phyloP scores from a whole-genome alignment of 1,284 basidiomycete genomes.

The Apiotrichum montevideense region DNA sequence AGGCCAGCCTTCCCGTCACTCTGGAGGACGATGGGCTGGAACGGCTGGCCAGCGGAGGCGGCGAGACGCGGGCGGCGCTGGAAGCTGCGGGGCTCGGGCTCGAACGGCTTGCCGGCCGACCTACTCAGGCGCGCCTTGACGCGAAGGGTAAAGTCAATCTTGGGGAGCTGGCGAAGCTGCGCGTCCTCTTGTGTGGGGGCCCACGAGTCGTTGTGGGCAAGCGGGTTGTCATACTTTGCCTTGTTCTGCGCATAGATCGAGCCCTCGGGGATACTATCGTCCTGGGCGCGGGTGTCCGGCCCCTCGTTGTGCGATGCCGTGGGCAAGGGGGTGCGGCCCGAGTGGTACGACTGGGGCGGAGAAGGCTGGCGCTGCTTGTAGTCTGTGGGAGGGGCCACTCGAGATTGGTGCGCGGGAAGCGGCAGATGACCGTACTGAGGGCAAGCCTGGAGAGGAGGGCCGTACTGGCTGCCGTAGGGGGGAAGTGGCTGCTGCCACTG shows the following conservation, averaged over 20 bases:
- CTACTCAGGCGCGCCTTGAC: conserved; percentile 5
- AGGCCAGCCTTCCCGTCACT: neutral
- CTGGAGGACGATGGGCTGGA: neutral
- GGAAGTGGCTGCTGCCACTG: too few relatives aligned
- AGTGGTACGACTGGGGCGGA: too few relatives aligned
- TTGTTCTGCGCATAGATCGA: conserved; percentile 3
- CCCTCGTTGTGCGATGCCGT: too few relatives aligned
- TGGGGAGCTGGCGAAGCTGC: neutral
- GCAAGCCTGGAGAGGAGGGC: too few relatives aligned
- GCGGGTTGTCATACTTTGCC: conserved; percentile 3
- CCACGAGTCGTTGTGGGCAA: conserved; percentile 6
- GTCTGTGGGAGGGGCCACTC: too few relatives aligned
- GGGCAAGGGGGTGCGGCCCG: too few relatives aligned
- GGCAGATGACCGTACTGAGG: too few relatives aligned
- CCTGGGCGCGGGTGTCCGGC: too few relatives aligned
- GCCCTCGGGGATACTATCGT: neutral
- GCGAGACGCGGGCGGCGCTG: neutral
- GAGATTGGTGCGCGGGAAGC: too few relatives aligned
- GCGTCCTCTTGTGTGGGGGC: neutral
- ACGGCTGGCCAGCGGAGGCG: neutral
- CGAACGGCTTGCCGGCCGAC: conserved; percentile 2
- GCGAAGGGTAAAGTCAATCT: conserved; percentile 4
- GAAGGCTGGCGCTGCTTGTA: too few relatives aligned
- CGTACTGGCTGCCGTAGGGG: too few relatives aligned
- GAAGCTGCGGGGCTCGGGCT: conserved; percentile 1